A percentile compares a stretch with the other conserved stretches of the same genome.
These are phyloP conservation scores for Centaurea solstitialis DNA, from an alignment of 129 eudicot genomes.

Conservation along the genomic window DNA sequence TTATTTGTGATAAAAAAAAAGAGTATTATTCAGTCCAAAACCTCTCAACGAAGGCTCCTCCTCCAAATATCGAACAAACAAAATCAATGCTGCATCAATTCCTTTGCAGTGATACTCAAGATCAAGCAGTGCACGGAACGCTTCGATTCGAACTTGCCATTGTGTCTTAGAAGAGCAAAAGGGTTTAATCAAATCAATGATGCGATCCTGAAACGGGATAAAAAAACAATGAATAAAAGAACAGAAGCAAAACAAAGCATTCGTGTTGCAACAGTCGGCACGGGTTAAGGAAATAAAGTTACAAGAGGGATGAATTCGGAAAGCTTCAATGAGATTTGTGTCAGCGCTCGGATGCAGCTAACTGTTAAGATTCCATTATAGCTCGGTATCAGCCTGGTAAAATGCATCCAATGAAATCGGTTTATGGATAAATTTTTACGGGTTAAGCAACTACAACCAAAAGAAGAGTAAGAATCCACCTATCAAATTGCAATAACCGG, in stretches of 20 bases:
- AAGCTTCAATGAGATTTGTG: conserved; percentile 80
- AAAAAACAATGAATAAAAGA: not conserved
- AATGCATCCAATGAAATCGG: conserved; percentile 11
- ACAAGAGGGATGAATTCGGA: conserved; percentile 79
- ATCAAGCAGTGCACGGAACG: conserved; percentile 87
- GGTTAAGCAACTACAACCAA: not conserved
- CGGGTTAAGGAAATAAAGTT: conserved; percentile 16
- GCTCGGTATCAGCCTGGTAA: conserved; percentile 87
- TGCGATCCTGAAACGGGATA: conserved; percentile 65
- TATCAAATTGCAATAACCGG: conserved; percentile 90
- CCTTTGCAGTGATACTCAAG: conserved; percentile 78
- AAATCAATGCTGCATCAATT: conserved; percentile 65
- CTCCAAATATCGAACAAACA: conserved; percentile 59
- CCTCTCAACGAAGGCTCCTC: conserved; percentile 87
- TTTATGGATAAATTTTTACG: not conserved
- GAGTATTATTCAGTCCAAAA: conserved; percentile 17
- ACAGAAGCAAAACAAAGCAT: not conserved
- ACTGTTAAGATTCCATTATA: conserved; percentile 84
- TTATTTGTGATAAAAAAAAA: not conserved
- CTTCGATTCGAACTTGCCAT: conserved; percentile 85
- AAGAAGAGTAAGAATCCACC: conserved; percentile 48
- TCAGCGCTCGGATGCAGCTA: conserved; percentile 79
- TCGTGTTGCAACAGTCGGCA: not conserved
- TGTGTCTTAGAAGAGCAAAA: conserved; percentile 46
- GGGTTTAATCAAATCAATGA: conserved; percentile 61